These are phyloP conservation scores for Lojkania enalia DNA, from an alignment of 2,329 filamentous ascomycete genomes.

Conservation along the genomic window DNA sequence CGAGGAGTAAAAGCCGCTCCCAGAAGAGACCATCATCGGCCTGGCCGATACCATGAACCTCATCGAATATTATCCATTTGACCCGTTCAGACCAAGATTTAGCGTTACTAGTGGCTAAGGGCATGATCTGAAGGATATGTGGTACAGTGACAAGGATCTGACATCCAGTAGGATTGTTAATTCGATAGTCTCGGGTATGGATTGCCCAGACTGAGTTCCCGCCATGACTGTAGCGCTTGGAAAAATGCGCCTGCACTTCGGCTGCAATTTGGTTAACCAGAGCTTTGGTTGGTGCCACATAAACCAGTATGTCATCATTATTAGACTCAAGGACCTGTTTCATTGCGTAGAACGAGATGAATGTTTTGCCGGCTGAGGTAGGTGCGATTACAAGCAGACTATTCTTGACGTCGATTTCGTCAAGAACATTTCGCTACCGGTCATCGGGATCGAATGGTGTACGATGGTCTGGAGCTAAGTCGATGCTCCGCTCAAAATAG, in stretches of 20 bases:
- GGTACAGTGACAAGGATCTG: slow-evolving; percentile 79
- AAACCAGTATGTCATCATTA: slow-evolving; percentile 73
- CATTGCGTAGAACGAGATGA: slow-evolving; percentile 85
- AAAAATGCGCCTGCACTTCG: slow-evolving; percentile 74
- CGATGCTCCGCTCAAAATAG: slow-evolving; percentile 74
- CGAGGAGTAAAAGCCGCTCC: slow-evolving; percentile 75
- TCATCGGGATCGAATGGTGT: slow-evolving; percentile 74
- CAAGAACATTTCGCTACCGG: slow-evolving; percentile 75
- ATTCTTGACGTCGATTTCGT: slow-evolving; percentile 70
- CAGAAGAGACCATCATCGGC: slow-evolving; percentile 75
- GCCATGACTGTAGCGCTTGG: slow-evolving; percentile 63
- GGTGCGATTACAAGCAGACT: slow-evolving; percentile 77
- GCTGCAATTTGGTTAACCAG: slow-evolving; percentile 83
- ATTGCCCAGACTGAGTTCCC: slow-evolving; percentile 75
- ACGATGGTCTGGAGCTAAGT: slow-evolving; percentile 67
- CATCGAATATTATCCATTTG: slow-evolving; percentile 79
- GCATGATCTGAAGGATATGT: slow-evolving; percentile 78
- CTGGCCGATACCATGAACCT: slow-evolving; percentile 79
- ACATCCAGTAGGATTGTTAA: slow-evolving; percentile 73
- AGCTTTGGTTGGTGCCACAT: slow-evolving; percentile 80
- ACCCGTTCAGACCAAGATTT: slow-evolving; percentile 69
- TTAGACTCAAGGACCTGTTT: slow-evolving; percentile 70
- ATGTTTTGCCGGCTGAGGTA: slow-evolving; percentile 79
- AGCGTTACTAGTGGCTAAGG: slow-evolving; percentile 66
- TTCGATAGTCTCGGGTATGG: slow-evolving; percentile 72